Evolutionary conservation across 169 alveolate genomes (phyloP).

Genomic region (Cryptosporidium sp.): DNA sequence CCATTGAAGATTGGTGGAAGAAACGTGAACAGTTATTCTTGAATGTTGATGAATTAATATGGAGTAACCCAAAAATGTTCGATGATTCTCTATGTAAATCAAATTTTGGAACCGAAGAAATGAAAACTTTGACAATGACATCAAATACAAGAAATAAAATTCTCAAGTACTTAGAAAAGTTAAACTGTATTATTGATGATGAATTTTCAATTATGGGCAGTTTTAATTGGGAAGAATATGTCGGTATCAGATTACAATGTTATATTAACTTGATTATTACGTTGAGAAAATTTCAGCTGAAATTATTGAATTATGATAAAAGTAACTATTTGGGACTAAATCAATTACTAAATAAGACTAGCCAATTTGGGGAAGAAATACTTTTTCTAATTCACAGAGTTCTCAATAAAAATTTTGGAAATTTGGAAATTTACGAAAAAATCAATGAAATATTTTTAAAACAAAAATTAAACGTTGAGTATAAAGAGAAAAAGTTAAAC

Average conservation of each 20-base stretch:
- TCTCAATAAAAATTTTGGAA: constrained; percentile 3
- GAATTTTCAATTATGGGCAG: constrained; percentile 22
- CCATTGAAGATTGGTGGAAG: constrained; percentile 2
- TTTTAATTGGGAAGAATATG: constrained; percentile 53
- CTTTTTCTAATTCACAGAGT: background rate
- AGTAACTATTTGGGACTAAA: background rate
- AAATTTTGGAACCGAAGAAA: background rate
- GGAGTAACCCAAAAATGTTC: constrained; percentile 24
- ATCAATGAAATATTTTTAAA: background rate
- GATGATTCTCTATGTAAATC: constrained; percentile 8
- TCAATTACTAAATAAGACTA: background rate
- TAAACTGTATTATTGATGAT: constrained; percentile 25
- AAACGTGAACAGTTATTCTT: constrained; percentile 20
- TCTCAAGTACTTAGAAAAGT: constrained; percentile 8
- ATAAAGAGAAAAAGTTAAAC: background rate
- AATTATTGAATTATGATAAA: background rate
- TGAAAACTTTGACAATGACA: constrained; percentile 21
- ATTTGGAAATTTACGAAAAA: background rate
- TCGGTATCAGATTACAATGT: constrained; percentile 20
- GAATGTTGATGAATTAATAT: constrained; percentile 27
- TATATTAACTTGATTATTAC: constrained; percentile 12
- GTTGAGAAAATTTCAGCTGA: background rate
- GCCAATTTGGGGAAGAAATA: background rate
- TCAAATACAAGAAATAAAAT: constrained; percentile 21
- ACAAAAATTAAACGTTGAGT: background rate